Conservation (phyloP, 1,284 basidiomycete species). For the Schizophyllum amplum region DNA sequence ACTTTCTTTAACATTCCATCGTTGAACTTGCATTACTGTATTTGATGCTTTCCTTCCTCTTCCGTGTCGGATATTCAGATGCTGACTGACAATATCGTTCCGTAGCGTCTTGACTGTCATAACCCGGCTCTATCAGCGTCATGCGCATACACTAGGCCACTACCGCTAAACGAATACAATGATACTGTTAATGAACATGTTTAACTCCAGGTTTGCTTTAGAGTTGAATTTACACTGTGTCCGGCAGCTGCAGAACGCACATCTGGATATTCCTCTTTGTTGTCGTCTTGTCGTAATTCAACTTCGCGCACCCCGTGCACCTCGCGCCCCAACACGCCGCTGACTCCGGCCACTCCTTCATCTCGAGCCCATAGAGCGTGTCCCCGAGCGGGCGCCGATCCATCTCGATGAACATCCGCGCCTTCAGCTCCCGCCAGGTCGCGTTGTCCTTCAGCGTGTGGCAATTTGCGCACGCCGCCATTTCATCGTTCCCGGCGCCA, state of each 20-base stretch:
- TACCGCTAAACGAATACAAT: too few species aligned
- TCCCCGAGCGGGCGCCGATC: conserved; percentile 31
- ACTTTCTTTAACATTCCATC: too few species aligned
- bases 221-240: too few species aligned
- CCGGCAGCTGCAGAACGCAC: conserved; percentile 16
- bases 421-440: conserved; percentile 11
- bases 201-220: too few species aligned
- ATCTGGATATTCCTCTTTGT: conserved; percentile 22
- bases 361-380: conserved; percentile 25
- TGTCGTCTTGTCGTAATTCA: conserved; percentile 22
- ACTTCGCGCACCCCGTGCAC: conserved; percentile 21
- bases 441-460: conserved; percentile 8
- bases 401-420: conserved; percentile 30
- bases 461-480: conserved; percentile 7
- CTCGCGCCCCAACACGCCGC: conserved; percentile 25
- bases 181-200: too few species aligned
- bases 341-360: conserved; percentile 28
- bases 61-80: too few species aligned
- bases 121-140: too few species aligned
- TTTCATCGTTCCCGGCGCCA: conserved; percentile 11
- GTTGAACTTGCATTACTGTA: too few species aligned
- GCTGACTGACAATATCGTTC: too few species aligned
- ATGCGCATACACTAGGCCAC: too few species aligned
- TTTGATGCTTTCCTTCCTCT: too few species aligned
- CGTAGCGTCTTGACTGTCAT: too few species aligned